Percentiles rank a stretch among this genome's conserved stretches.
phyloP scores from a whole-genome alignment of 1,284 basidiomycete species.

The Puccinia polysora region DNA sequence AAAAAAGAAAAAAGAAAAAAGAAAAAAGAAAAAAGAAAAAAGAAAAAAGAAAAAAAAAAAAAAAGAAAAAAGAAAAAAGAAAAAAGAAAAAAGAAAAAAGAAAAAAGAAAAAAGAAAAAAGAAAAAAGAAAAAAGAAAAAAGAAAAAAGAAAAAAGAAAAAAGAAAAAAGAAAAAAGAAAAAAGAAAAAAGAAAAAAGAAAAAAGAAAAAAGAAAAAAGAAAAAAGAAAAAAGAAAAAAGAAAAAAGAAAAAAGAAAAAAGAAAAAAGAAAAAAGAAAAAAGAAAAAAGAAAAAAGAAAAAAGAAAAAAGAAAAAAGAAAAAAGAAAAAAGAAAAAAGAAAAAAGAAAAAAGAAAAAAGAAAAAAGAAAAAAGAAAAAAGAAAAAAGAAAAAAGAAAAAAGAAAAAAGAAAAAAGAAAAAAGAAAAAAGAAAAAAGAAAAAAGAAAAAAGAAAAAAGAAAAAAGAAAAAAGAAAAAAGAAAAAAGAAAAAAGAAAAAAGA shows the following conservation, averaged over 20 bases:
- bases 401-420: neutral
- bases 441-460: conserved; percentile 2
- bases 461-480: conserved; percentile 1
- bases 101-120: neutral
- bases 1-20: neutral
- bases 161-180: neutral
- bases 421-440: neutral
- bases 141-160: neutral
- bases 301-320: neutral
- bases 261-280: neutral
- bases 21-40: neutral
- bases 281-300: neutral
- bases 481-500: neutral
- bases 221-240: neutral
- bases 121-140: neutral
- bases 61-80: neutral
- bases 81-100: neutral
- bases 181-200: neutral
- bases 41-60: neutral
- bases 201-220: neutral
- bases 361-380: neutral
- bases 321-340: neutral
- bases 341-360: neutral
- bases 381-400: neutral
- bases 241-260: neutral